Conservation (phyloP, 2,329 filamentous ascomycete genomes). For the Pestalotiopsis sp. region DNA sequence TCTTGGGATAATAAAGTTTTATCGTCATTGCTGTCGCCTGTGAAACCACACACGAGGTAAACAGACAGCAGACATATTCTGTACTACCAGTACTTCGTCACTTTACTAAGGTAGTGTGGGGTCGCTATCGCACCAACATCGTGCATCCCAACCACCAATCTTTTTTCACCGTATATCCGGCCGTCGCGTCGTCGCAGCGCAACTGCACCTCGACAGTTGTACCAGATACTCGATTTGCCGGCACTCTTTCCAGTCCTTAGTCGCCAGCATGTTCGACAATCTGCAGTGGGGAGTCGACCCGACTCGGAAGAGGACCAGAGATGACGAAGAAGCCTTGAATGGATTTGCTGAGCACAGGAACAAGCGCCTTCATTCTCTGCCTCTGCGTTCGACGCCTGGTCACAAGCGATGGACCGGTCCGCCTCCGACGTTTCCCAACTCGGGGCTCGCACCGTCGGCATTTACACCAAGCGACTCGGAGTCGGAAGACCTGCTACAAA, state of each 20-base stretch:
- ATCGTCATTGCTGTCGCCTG: background rate
- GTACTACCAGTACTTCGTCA: background rate
- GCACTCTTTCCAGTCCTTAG: background rate
- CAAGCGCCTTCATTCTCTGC: constrained; percentile 58
- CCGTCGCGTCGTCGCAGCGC: background rate
- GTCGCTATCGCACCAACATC: background rate
- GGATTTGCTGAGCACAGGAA: constrained; percentile 35
- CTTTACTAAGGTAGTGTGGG: background rate
- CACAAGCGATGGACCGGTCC: constrained; percentile 36
- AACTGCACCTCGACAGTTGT: background rate
- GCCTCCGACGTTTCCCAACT: constrained; percentile 27
- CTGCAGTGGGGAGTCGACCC: constrained; percentile 22
- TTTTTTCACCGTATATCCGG: background rate
- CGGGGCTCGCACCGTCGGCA: constrained; percentile 32
- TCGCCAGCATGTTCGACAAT: constrained; percentile 22
- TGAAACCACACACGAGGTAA: background rate
- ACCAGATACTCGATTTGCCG: background rate
- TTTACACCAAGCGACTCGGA: constrained; percentile 44
- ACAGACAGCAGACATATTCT: background rate
- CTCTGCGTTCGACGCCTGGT: constrained; percentile 48
- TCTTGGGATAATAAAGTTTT: too few relatives aligned
- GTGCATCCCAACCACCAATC: constrained; percentile 1
- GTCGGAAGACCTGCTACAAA: constrained; percentile 36
- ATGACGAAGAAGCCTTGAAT: constrained; percentile 26
- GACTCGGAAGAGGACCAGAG: constrained; percentile 30